Percentiles rank a stretch among this genome's conserved stretches.
Evolutionary conservation across 1,284 basidiomycete genomes (phyloP).

Genomic region (Puccinia horiana): DNA sequence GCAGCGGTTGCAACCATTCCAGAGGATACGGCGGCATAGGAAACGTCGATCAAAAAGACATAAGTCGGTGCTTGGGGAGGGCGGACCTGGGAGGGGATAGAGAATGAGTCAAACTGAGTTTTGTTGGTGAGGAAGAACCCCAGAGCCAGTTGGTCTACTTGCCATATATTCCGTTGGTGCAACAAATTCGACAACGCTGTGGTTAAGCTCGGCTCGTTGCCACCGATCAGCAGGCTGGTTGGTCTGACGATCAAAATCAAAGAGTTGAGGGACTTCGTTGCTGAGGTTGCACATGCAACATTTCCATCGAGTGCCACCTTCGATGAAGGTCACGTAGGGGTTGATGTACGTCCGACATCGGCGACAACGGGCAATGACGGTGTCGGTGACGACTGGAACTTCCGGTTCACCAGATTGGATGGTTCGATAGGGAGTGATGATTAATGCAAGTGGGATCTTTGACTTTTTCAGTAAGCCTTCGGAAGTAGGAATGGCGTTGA

Average conservation of each 20-base stretch:
- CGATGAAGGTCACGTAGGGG: constrained; percentile 96
- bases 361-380: constrained; percentile 93
- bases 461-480: constrained; percentile 85
- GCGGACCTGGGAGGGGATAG: constrained; percentile 63
- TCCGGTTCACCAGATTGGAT: constrained; percentile 64
- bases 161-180: constrained; percentile 99
- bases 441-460: constrained; percentile 86
- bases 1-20: constrained; percentile 98
- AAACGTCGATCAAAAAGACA: constrained; percentile 95
- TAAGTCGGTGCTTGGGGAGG: constrained; percentile 97
- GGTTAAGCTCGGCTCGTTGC: constrained; percentile 88
- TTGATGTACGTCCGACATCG: constrained; percentile 98
- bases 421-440: constrained; percentile 88
- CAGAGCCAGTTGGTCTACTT: constrained; percentile 25
- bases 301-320: constrained; percentile 97
- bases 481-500: constrained; percentile 92
- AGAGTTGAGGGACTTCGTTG: constrained; percentile 97
- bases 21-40: constrained; percentile 83
- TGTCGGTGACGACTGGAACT: constrained; percentile 87
- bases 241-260: constrained; percentile 93
- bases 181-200: constrained; percentile 90
- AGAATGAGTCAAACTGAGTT: neutral
- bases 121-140: neutral
- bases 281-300: constrained; percentile 99
- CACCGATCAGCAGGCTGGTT: constrained; percentile 96